These are phyloP conservation scores for Coemansia sp. DNA, from an alignment of 192 early-diverging fungal species.

Conservation along the genomic window DNA sequence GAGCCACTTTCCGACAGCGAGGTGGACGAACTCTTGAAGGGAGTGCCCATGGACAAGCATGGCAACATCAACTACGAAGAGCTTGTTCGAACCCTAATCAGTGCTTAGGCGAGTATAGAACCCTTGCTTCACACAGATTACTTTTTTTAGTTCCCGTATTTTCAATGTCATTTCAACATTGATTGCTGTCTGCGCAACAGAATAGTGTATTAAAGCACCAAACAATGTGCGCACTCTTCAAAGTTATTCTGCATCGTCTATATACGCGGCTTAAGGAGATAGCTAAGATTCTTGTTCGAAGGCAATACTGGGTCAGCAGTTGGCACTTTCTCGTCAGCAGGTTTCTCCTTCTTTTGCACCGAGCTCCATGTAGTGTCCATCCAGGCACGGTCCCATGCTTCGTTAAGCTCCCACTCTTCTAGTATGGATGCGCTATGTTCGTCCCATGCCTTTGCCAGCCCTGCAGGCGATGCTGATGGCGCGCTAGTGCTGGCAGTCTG, in stretches of 20 bases:
- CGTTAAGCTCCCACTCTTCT: constrained; percentile 56
- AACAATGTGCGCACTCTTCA: background rate
- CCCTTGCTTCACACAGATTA: background rate
- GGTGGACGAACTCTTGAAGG: constrained; percentile 80
- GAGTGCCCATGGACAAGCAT: constrained; percentile 72
- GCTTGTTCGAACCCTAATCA: constrained; percentile 53
- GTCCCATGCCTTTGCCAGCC: constrained; percentile 31
- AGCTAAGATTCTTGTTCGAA: constrained; percentile 48
- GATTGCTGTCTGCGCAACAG: background rate
- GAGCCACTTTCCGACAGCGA: constrained; percentile 78
- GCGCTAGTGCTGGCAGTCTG: background rate
- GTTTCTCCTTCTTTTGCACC: constrained; percentile 25
- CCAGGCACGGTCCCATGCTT: constrained; percentile 56
- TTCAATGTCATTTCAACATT: background rate
- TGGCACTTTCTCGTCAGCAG: constrained; percentile 6
- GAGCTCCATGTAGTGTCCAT: constrained; percentile 52
- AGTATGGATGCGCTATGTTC: constrained; percentile 48
- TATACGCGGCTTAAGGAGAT: constrained; percentile 52
- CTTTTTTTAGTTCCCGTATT: background rate
- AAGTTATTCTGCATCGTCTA: constrained; percentile 5
- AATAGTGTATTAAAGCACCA: background rate
- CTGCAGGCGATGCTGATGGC: constrained; percentile 16
- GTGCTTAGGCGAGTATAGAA: constrained; percentile 16
- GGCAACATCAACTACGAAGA: constrained; percentile 84
- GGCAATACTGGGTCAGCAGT: constrained; percentile 31